Conservation (phyloP, 106 monocot genomes). For the Dendrobium officinale region DNA sequence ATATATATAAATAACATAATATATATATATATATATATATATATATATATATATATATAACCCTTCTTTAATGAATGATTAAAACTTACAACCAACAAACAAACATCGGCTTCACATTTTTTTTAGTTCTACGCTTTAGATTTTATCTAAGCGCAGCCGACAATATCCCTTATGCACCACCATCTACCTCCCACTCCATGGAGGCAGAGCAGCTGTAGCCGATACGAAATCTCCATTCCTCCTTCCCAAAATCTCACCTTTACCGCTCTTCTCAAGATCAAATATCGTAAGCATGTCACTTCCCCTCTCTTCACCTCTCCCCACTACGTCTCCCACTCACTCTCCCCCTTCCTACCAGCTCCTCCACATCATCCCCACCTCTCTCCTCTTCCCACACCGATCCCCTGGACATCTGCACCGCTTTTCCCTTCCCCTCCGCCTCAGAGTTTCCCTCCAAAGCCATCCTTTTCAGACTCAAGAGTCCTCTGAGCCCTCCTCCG, state of each 20-base stretch:
- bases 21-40: too few relatives aligned
- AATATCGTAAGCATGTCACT: not conserved
- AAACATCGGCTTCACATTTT: too few relatives aligned
- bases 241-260: not conserved
- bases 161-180: too few relatives aligned
- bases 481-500: slow-evolving; percentile 3
- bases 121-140: too few relatives aligned
- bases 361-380: not conserved
- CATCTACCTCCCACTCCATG: too few relatives aligned
- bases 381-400: not conserved
- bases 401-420: not conserved
- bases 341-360: not conserved
- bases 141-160: too few relatives aligned
- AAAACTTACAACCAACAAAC: too few relatives aligned
- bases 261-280: not conserved
- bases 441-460: not conserved
- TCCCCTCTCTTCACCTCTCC: not conserved
- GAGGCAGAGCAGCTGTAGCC: too few relatives aligned
- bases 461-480: slow-evolving; percentile 10
- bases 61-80: too few relatives aligned
- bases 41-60: too few relatives aligned
- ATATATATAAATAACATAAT: too few relatives aligned
- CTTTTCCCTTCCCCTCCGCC: not conserved
- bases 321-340: not conserved
- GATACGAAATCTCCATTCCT: not conserved